Percentiles rank a stretch among this genome's conserved stretches.
Evolutionary conservation across 257 asterid species (phyloP).

Genomic region (Ilex aquifolium): DNA sequence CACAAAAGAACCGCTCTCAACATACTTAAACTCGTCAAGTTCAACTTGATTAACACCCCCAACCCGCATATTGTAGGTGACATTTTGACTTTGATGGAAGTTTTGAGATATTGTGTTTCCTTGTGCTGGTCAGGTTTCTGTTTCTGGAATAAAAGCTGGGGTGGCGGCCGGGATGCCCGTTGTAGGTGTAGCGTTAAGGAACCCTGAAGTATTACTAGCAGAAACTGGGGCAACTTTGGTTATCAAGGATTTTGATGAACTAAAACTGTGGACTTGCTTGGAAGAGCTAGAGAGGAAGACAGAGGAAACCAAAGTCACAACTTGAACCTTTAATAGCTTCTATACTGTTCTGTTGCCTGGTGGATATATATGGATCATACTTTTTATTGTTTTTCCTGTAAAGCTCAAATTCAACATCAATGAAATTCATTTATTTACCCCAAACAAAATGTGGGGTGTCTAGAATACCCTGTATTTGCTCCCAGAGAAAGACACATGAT

Average conservation of each 20-base stretch:
- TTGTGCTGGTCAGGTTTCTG: constrained; percentile 50
- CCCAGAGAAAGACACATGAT: too few species aligned
- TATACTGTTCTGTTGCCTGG: too few species aligned
- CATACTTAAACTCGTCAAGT: not conserved
- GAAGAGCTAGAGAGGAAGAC: constrained; percentile 31
- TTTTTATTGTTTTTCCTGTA: too few species aligned
- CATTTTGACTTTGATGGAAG: too few species aligned
- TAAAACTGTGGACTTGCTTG: constrained; percentile 55
- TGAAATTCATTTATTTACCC: too few species aligned
- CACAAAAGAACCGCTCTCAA: too few species aligned
- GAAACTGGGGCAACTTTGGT: constrained; percentile 60
- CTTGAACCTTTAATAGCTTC: too few species aligned
- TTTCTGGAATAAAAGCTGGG: constrained; percentile 78
- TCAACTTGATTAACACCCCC: not conserved
- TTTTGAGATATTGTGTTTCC: too few species aligned
- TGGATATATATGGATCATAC: too few species aligned
- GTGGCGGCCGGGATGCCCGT: constrained; percentile 81
- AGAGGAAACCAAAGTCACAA: not conserved
- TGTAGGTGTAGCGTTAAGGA: constrained; percentile 57
- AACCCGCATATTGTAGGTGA: not conserved
- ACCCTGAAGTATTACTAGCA: constrained; percentile 45
- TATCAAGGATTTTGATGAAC: constrained; percentile 55
- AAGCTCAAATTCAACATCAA: too few species aligned
- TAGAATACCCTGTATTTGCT: too few species aligned
- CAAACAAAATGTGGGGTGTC: too few species aligned